Evolutionary conservation across 345 rosid genomes (phyloP), one percentile per base, ranked within the genome.

Genomic region (Anastatica hierochuntica): DNA sequence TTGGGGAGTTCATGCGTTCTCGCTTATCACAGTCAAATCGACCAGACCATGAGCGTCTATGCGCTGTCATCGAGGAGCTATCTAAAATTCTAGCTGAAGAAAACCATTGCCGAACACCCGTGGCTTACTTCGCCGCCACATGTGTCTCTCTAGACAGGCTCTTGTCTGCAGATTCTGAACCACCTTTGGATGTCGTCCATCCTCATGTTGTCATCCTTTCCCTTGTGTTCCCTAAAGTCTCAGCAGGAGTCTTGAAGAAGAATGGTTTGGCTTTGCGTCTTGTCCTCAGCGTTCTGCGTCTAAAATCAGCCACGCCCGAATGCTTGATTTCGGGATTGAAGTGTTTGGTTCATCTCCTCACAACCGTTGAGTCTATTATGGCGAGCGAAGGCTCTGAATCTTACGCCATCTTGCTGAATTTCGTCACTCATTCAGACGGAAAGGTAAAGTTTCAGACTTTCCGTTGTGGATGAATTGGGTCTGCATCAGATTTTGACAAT

Each of bases 41-140:
- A 34, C 84, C 83, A 11, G 81, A 79, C 46, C 78, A 75, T 68
- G 79, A 73, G 46, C 79, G 73, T 65, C 61, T 88, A 49, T 88
- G 98, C 53, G 69, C 79, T 17, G 74, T 79, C 26, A 52, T 92
- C 4, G 85, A 84, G 68, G 72, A 80, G 58, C 77, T 92, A 67
- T 65, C 90, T 14, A 94, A 83, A 63, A 81, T 76, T 53, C 81
- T 88, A 36, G 79, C 72, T 41, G 97, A 85, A 45, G 81, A 74
- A 43, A 77, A 69, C 60, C 77, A 79, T 13, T 74, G 76, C 35
- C 74, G 75, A 41, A 72, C 77, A 4, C 82, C 94, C 1, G 49
- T 80, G 43, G 85, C 95, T 60, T 92, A 79, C 77, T 85, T 84
- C 17, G 86, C 80, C 40, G 79, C 79, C 47, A 55, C 80, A 0